Percentiles rank a stretch among this genome's conserved stretches.
These are phyloP conservation scores for Cladorrhinum sp. DNA, from an alignment of 2,329 filamentous ascomycete genomes.

Conservation along the genomic window DNA sequence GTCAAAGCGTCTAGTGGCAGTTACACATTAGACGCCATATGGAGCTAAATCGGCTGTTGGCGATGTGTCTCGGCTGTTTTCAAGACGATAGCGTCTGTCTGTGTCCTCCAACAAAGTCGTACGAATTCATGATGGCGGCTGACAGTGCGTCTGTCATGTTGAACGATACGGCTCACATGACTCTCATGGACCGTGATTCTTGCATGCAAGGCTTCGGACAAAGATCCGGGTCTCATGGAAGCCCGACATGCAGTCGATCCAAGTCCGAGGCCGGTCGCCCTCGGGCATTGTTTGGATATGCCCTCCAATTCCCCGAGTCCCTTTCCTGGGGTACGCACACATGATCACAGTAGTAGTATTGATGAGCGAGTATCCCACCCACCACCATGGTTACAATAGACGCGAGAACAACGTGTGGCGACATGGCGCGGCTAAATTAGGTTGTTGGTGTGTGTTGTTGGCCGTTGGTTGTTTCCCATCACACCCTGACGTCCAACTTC, in stretches of 20 bases:
- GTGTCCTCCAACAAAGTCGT: neutral
- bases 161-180: neutral
- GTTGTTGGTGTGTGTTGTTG: neutral
- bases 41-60: too few relatives aligned
- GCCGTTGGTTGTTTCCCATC: neutral
- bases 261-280: neutral
- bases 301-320: neutral
- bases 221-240: neutral
- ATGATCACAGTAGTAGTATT: neutral
- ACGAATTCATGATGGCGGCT: neutral
- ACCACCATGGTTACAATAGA: neutral
- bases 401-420: neutral
- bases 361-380: neutral
- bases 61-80: too few relatives aligned
- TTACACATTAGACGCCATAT: too few relatives aligned
- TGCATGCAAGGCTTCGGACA: neutral
- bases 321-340: neutral
- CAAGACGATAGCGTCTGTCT: too few relatives aligned
- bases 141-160: neutral
- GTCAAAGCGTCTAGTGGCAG: too few relatives aligned
- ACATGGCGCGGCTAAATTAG: neutral
- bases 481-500: neutral
- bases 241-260: neutral
- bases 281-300: neutral
- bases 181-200: neutral